Percentiles rank a stretch among this genome's conserved stretches.
Conservation (phyloP, 2,329 filamentous ascomycete species). For the Aspergillus brasiliensis region DNA sequence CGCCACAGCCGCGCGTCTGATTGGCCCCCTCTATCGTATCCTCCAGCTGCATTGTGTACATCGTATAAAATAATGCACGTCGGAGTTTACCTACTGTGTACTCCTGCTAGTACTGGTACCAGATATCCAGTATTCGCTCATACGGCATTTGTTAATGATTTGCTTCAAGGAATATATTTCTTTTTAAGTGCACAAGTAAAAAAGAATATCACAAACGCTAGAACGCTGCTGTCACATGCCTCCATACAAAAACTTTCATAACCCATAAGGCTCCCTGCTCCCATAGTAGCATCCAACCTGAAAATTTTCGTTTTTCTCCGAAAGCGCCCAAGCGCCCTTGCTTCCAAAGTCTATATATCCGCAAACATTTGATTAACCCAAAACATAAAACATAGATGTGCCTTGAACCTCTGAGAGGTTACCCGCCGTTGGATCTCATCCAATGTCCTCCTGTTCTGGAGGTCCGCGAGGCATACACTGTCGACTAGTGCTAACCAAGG, state of each 20-base stretch:
- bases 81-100: no score
- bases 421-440: not conserved
- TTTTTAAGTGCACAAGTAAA: not conserved
- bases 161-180: not conserved
- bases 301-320: slow-evolving; percentile 34
- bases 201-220: not conserved
- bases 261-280: not conserved
- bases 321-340: slow-evolving; percentile 30
- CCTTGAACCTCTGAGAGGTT: slow-evolving; percentile 9
- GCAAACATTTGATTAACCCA: slow-evolving; percentile 4
- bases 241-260: not conserved
- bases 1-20: slow-evolving; percentile 15
- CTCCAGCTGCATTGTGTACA: not conserved
- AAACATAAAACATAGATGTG: slow-evolving; percentile 6
- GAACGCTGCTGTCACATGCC: slow-evolving; percentile 5
- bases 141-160: not conserved
- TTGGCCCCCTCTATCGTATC: not conserved
- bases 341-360: slow-evolving; percentile 19
- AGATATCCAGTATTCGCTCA: no score
- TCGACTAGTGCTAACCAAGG: slow-evolving; percentile 4
- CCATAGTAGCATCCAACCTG: not conserved
- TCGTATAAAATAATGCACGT: no score
- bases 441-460: not conserved
- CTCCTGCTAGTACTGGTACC: no score
- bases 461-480: not conserved